Conservation (phyloP, 1,139 yeast species). For the Yamadazyma buinensis region DNA sequence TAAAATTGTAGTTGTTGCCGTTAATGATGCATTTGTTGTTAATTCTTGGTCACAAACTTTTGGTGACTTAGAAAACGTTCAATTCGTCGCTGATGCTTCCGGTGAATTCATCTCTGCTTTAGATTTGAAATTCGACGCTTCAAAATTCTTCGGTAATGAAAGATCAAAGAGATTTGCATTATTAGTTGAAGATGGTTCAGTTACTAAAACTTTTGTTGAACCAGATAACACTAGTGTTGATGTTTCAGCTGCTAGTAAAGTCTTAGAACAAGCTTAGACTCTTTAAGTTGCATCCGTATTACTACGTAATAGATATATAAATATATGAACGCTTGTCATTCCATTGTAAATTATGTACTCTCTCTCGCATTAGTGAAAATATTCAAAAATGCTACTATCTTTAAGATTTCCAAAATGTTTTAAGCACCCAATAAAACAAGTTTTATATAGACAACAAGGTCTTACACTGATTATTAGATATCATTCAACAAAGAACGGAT, state of each 20-base stretch:
- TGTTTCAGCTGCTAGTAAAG: constrained; percentile 40
- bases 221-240: constrained; percentile 76
- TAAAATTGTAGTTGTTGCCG: constrained; percentile 63
- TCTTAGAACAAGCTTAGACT: constrained; percentile 16
- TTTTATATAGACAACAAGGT: no score
- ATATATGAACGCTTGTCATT: no score
- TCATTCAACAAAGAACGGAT: no score
- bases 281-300: no score
- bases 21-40: constrained; percentile 83
- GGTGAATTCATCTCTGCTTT: constrained; percentile 66
- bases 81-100: constrained; percentile 72
- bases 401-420: no score
- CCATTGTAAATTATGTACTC: no score
- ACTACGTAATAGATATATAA: no score
- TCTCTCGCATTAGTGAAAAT: no score
- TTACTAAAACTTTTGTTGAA: constrained; percentile 64
- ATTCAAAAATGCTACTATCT: no score
- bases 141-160: constrained; percentile 66
- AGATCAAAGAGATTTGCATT: constrained; percentile 78
- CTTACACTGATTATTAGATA: no score
- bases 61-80: constrained; percentile 25
- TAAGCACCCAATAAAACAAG: no score
- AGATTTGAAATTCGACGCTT: constrained; percentile 68
- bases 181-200: constrained; percentile 69
- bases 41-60: constrained; percentile 60